Conservation (phyloP, 768 basidiomycete species). For the Pulveroboletus sp. region DNA sequence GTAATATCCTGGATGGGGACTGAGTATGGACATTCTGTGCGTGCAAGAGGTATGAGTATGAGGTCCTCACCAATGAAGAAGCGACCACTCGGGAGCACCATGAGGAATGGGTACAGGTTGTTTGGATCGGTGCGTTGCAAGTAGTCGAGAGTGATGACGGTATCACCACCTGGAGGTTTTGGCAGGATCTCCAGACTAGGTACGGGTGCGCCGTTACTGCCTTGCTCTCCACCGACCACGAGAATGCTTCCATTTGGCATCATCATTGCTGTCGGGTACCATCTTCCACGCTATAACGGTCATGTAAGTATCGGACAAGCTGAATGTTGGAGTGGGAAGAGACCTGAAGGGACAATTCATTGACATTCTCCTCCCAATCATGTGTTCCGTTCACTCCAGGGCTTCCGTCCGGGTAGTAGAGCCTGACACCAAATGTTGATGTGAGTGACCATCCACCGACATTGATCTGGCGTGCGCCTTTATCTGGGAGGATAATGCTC, state of each 20-base stretch:
- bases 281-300: constrained; percentile 49
- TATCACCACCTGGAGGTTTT: constrained; percentile 58
- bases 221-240: constrained; percentile 70
- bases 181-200: constrained; percentile 73
- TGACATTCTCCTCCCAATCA: constrained; percentile 73
- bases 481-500: constrained; percentile 70
- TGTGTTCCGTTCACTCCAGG: constrained; percentile 68
- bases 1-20: constrained; percentile 53
- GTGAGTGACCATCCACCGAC: constrained; percentile 53
- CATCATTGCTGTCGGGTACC: constrained; percentile 68
- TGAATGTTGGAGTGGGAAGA: neutral
- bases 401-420: constrained; percentile 67
- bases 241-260: constrained; percentile 71
- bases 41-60: neutral
- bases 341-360: constrained; percentile 58
- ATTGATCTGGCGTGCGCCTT: constrained; percentile 40
- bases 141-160: constrained; percentile 58
- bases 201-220: constrained; percentile 60
- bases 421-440: constrained; percentile 67
- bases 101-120: constrained; percentile 75
- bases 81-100: constrained; percentile 63
- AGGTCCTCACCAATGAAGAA: constrained; percentile 64
- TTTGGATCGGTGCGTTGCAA: constrained; percentile 70
- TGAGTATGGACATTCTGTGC: neutral
- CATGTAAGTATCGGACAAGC: neutral